phyloP scores from a whole-genome alignment of 768 basidiomycete species.

The Solioccasus polychromus region DNA sequence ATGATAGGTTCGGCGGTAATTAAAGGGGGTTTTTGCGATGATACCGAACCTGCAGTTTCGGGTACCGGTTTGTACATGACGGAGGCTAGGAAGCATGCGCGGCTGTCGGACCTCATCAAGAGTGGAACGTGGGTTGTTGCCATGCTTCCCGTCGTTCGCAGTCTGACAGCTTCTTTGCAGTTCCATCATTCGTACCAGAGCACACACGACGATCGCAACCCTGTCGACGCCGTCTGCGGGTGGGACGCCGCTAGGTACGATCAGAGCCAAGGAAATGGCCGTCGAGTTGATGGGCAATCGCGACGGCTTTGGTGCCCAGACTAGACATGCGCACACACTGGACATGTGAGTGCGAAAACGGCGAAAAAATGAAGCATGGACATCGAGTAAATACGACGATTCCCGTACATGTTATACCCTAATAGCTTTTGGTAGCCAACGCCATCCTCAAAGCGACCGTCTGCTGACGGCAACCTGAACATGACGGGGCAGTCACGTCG shows the following conservation, averaged over 20 bases:
- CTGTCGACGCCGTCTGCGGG: constrained; percentile 13
- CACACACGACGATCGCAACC: constrained; percentile 31
- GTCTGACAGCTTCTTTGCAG: constrained; percentile 15
- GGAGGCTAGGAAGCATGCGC: constrained; percentile 49
- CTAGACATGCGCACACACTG: not conserved
- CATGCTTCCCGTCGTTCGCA: constrained; percentile 3
- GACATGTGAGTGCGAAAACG: not conserved
- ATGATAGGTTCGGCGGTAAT: constrained; percentile 9
- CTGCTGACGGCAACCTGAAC: not conserved
- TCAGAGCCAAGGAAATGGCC: constrained; percentile 73
- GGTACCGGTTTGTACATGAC: constrained; percentile 56
- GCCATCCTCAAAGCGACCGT: not conserved
- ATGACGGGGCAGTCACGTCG: not conserved
- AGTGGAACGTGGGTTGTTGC: constrained; percentile 47
- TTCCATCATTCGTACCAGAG: constrained; percentile 35
- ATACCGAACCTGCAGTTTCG: constrained; percentile 34
- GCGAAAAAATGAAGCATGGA: not conserved
- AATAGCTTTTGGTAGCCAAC: not conserved
- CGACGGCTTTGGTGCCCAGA: not conserved
- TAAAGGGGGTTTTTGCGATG: constrained; percentile 9
- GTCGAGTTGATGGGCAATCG: constrained; percentile 7
- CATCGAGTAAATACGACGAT: not conserved
- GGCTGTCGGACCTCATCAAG: constrained; percentile 52
- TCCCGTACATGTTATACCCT: constrained; percentile 12
- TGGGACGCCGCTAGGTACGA: constrained; percentile 44